Conservation (phyloP, 2,329 filamentous ascomycete species). For the Monosporascus cannonballus region DNA sequence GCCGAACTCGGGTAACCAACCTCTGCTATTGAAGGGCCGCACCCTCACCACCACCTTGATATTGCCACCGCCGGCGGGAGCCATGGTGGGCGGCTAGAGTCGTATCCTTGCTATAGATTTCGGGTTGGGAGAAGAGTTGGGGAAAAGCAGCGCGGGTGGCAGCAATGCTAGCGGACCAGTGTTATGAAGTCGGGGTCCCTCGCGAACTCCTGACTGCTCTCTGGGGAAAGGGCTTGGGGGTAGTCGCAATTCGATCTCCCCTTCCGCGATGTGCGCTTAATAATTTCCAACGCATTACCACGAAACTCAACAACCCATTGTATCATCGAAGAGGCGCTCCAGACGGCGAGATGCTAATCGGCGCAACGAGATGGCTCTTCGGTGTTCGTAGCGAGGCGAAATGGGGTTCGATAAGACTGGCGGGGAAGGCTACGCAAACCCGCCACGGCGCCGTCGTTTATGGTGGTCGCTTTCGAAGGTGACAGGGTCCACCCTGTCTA, state of each 20-base stretch:
- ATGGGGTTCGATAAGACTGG: not conserved
- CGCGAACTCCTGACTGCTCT: not conserved
- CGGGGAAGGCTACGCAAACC: not conserved
- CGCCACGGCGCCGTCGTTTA: not conserved
- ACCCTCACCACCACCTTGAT: constrained; percentile 99
- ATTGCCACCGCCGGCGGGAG: constrained; percentile 74
- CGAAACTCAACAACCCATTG: not conserved
- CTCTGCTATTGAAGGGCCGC: constrained; percentile 92
- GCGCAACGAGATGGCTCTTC: not conserved
- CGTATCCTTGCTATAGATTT: not conserved
- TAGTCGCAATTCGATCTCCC: not conserved
- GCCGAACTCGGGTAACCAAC: constrained; percentile 39
- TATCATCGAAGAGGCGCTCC: not conserved
- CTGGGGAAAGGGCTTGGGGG: not conserved
- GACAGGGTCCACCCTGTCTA: not conserved
- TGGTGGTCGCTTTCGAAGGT: not conserved
- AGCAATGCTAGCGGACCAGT: not conserved
- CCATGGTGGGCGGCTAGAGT: constrained; percentile 40
- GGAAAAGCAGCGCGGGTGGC: not conserved
- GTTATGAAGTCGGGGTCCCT: not conserved
- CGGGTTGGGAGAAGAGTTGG: not conserved
- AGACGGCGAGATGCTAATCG: not conserved
- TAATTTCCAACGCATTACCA: not conserved
- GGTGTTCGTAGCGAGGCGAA: not conserved
- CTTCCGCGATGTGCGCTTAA: not conserved